A percentile compares a stretch with the other conserved stretches of the same genome.
phyloP scores from a whole-genome alignment of 345 rosid species.

The Syzygium oleosum region DNA sequence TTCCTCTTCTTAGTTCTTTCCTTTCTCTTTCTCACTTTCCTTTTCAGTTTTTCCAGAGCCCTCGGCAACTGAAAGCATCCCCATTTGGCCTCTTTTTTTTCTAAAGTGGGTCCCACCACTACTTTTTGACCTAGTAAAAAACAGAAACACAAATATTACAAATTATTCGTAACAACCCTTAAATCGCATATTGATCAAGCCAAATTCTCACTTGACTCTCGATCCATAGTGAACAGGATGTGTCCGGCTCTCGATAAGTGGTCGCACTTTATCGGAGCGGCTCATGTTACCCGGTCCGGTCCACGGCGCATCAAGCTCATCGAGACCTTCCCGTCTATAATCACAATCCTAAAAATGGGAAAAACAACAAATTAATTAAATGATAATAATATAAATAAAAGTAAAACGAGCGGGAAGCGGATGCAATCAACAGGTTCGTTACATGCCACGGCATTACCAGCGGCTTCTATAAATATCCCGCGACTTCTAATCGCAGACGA shows the following conservation, averaged over 20 bases:
- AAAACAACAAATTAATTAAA: background rate
- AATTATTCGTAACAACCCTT: background rate
- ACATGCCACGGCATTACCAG: background rate
- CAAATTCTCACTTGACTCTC: rapidly evolving
- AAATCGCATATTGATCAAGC: rapidly evolving
- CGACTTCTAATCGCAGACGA: background rate
- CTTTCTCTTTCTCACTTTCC: too few relatives aligned
- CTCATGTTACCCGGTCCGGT: background rate
- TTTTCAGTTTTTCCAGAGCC: too few relatives aligned
- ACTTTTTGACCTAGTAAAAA: too few relatives aligned
- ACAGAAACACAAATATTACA: too few relatives aligned
- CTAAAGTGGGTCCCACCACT: too few relatives aligned
- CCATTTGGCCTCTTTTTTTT: too few relatives aligned
- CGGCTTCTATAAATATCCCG: too few relatives aligned
- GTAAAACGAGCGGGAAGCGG: background rate
- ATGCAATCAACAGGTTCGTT: too few relatives aligned
- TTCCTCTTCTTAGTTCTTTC: too few relatives aligned
- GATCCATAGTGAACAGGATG: rapidly evolving
- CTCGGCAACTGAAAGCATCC: too few relatives aligned
- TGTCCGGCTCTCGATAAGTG: background rate
- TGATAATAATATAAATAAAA: too few relatives aligned
- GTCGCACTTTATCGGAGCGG: background rate
- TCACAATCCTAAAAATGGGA: background rate
- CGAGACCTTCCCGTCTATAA: background rate
- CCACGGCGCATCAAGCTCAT: background rate